Evolutionary conservation across 345 rosid species (phyloP).

Genomic region (Boechera stricta): DNA sequence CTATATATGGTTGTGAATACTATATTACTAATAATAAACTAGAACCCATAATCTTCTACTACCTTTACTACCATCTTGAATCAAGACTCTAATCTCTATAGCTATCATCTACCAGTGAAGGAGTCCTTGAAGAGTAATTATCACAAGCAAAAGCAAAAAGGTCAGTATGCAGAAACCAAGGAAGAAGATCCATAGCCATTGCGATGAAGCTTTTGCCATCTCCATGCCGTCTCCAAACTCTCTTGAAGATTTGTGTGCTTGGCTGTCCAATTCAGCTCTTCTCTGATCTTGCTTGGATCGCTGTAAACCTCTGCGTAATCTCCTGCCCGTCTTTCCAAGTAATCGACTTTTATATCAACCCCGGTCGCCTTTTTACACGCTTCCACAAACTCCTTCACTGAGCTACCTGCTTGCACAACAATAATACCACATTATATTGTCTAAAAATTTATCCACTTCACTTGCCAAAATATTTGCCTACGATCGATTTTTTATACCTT

Average conservation of each 20-base stretch:
- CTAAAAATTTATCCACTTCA: background rate
- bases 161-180: conserved; percentile 34
- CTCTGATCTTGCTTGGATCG: conserved; percentile 56
- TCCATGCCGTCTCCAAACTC: conserved; percentile 61
- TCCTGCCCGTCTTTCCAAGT: conserved; percentile 57
- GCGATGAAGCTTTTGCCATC: conserved; percentile 59
- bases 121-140: conserved; percentile 3
- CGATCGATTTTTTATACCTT: conserved; percentile 42
- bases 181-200: conserved; percentile 49
- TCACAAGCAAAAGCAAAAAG: background rate
- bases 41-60: conserved; percentile 11
- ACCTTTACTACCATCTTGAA: conserved; percentile 16
- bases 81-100: conserved; percentile 19
- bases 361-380: conserved; percentile 69
- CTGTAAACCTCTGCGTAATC: conserved; percentile 67
- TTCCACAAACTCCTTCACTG: conserved; percentile 67
- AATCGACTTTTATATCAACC: conserved; percentile 53
- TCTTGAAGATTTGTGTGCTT: conserved; percentile 50
- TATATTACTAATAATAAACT: background rate
- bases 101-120: conserved; percentile 28
- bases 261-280: conserved; percentile 64
- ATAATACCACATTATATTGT: background rate
- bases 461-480: conserved; percentile 2
- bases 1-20: background rate
- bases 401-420: conserved; percentile 53